phyloP scores from a whole-genome alignment of 140 eudicot species.

The Cichorium intybus region DNA sequence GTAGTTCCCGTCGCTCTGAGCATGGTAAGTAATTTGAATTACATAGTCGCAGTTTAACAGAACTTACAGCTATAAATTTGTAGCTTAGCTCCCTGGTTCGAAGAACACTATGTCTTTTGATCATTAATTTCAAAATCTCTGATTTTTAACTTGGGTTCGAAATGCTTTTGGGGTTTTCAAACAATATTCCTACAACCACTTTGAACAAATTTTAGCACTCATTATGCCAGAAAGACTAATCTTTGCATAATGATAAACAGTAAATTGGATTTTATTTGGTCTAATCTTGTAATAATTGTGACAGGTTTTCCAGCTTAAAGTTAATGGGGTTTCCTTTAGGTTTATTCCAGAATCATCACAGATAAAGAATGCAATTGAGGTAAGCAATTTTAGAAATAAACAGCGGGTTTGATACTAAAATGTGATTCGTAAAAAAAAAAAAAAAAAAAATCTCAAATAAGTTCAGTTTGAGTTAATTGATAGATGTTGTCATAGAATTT shows the following conservation, averaged over 20 bases:
- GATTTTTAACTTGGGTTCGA: background rate
- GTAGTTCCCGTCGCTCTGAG: constrained; percentile 78
- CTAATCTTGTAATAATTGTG: constrained; percentile 23
- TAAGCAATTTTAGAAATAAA: constrained; percentile 19
- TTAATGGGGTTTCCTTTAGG: constrained; percentile 85
- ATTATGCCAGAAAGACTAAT: no score
- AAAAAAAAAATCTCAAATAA: background rate
- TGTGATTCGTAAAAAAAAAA: no score
- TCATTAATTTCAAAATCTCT: background rate
- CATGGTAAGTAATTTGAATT: constrained; percentile 38
- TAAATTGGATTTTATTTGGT: no score
- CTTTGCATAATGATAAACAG: no score
- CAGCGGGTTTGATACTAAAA: background rate
- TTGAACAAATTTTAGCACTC: background rate
- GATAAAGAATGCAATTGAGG: constrained; percentile 75
- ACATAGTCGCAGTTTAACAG: no score
- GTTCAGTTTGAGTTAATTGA: background rate
- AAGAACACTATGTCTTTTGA: background rate
- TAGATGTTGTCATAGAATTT: background rate
- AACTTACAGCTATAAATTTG: no score
- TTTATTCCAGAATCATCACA: constrained; percentile 79
- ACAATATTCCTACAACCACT: background rate
- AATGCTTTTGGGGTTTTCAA: background rate
- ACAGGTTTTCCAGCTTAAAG: constrained; percentile 81
- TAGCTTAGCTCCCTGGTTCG: no score